These are phyloP conservation scores for Cladophialophora carrionii DNA, from an alignment of 2,329 filamentous ascomycete species.

Conservation along the genomic window DNA sequence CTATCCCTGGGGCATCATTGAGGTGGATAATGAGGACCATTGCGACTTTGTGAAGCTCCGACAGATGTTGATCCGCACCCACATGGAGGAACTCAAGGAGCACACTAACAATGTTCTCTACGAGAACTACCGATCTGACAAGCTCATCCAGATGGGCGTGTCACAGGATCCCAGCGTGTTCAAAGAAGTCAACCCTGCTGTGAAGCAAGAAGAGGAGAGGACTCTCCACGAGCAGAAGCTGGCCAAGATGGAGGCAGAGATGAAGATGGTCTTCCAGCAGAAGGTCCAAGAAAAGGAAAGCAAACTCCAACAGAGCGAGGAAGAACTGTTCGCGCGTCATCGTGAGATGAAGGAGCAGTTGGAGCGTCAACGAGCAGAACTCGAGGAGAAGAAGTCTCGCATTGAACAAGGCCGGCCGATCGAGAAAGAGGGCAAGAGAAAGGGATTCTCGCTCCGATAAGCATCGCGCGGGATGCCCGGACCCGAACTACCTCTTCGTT, in stretches of 20 bases:
- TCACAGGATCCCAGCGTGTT: slow-evolving; percentile 98
- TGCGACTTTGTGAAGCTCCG: slow-evolving; percentile 99
- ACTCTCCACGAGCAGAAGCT: slow-evolving; percentile 99
- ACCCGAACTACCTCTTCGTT: slow-evolving; percentile 31
- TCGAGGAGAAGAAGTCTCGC: slow-evolving; percentile 97
- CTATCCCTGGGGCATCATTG: slow-evolving; percentile 98
- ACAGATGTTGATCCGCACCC: slow-evolving; percentile 99
- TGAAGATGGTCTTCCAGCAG: slow-evolving; percentile 99
- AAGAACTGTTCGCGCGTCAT: slow-evolving; percentile 96
- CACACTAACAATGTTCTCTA: slow-evolving; percentile 99
- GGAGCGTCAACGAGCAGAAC: slow-evolving; percentile 87
- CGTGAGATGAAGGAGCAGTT: slow-evolving; percentile 99
- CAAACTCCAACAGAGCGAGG: slow-evolving; percentile 99
- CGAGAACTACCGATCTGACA: slow-evolving; percentile 99
- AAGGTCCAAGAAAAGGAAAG: slow-evolving; percentile 99
- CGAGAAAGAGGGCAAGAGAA: slow-evolving; percentile 98
- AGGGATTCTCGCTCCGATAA: slow-evolving; percentile 99
- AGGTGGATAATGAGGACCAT: slow-evolving; percentile 99
- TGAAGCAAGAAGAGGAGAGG: slow-evolving; percentile 99
- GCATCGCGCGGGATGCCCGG: slow-evolving; percentile 28
- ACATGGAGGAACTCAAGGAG: slow-evolving; percentile 99
- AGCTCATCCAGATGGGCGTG: slow-evolving; percentile 97
- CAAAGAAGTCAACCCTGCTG: slow-evolving; percentile 99
- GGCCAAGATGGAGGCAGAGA: slow-evolving; percentile 99
- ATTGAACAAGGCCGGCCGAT: slow-evolving; percentile 93